Evolutionary conservation across 345 rosid genomes (phyloP), one percentile per base, ranked within the genome.

Genomic region (Gossypium thurberi): DNA sequence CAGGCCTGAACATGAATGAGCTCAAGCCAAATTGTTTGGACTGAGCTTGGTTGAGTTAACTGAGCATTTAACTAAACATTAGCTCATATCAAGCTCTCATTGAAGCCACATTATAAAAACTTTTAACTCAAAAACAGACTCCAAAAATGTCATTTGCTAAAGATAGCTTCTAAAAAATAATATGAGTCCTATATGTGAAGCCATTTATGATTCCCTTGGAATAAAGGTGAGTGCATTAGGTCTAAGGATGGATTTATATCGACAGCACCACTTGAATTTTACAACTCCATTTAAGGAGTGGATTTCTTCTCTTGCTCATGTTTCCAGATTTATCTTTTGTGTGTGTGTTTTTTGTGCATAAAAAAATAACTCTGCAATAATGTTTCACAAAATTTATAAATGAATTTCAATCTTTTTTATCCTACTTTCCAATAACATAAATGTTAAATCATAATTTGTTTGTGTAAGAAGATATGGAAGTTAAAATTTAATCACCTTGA

Each of bases 171-270:
- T 33, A 62, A 62, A 20, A 61, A 17, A 37, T 62, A 62, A 42
- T 64, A 46, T 42, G 69, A 51, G 25, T 64, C 51, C 28, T 64
- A 42, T 2, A 14, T 64, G 51, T 42, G 50, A 26, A 10, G 26
- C 69, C 17, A 42, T 64, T 63, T 64, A 64, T 43, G 51, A n/a
- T 64, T 64, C 69, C 13, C 50, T 42, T n/a, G 48, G 50, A 40
- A 40, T 40, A 42, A 10, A 42, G 26, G 17, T 18, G 50, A 64
- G 50, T 18, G 28, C 51, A 42, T 42, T 42, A 64, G 28, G 50
- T 21, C 69, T 64, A 64, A 64, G 9, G 42, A 26, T 28, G 28
- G 28, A 64, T 64, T 64, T 64, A 10, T 64, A 44, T 42, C 18
- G 51, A 21, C 17, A 42, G 1, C 65, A 63, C 67, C 11, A 20